Evolutionary conservation across 352 stramenopile species (phyloP).

Genomic region (Phytophthora constricta): DNA sequence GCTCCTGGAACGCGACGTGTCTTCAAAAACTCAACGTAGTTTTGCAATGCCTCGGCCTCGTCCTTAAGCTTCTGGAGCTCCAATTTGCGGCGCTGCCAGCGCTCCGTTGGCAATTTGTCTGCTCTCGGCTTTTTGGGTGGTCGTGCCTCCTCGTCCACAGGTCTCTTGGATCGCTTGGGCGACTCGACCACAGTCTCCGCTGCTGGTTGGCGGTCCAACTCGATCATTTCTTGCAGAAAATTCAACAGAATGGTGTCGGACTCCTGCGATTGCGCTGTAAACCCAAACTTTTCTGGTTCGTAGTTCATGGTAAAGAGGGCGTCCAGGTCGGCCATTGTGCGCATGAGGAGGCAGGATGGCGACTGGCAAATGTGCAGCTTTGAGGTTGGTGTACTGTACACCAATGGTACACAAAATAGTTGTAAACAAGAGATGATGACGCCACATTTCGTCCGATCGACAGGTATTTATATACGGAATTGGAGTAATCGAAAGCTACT

Average conservation of each 20-base stretch:
- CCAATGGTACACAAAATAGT: slow-evolving; percentile 8
- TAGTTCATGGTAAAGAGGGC: neutral
- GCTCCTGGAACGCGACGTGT: no score
- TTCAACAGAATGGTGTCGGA: slow-evolving; percentile 24
- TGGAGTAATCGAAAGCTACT: slow-evolving; percentile 18
- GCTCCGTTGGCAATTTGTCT: slow-evolving; percentile 1
- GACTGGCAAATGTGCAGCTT: slow-evolving; percentile 3
- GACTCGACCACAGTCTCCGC: no score
- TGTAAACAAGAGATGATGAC: slow-evolving; percentile 14
- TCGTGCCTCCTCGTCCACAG: neutral
- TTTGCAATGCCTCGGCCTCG: slow-evolving; percentile 9
- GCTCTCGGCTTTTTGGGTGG: neutral
- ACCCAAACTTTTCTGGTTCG: neutral
- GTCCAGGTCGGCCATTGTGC: slow-evolving; percentile 9
- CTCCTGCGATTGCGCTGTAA: slow-evolving; percentile 8
- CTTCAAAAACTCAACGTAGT: slow-evolving; percentile 16
- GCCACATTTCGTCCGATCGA: neutral
- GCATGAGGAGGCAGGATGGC: slow-evolving; percentile 6
- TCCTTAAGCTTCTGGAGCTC: slow-evolving; percentile 26
- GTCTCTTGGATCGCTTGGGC: neutral
- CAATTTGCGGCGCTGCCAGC: slow-evolving; percentile 31
- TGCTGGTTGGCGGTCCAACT: slow-evolving; percentile 42
- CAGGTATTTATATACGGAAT: neutral
- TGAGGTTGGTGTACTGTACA: no score
- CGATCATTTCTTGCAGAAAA: slow-evolving; percentile 47